Evolutionary conservation across 1,284 basidiomycete genomes (phyloP).

Genomic region (Cryptococcus floricola): DNA sequence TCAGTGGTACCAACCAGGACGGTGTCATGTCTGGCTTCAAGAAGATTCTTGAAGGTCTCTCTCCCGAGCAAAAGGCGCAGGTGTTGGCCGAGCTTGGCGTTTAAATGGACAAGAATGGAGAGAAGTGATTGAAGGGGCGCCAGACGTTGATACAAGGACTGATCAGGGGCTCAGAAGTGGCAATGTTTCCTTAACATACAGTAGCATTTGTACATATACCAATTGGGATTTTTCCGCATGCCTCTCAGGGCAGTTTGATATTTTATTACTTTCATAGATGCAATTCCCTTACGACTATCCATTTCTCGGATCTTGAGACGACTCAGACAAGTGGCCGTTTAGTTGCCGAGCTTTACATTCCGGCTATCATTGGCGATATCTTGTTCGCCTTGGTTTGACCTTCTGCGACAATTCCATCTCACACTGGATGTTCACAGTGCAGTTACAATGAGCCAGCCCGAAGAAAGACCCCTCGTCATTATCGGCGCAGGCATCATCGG

Average conservation of each 20-base stretch:
- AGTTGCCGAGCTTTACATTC: too few species aligned
- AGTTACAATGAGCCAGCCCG: too few species aligned
- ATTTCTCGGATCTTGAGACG: too few species aligned
- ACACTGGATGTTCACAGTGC: too few species aligned
- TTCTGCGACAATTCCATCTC: too few species aligned
- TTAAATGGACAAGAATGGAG: neutral
- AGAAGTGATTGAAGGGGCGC: neutral
- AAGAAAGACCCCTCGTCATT: too few species aligned
- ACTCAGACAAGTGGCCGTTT: too few species aligned
- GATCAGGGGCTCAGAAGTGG: neutral
- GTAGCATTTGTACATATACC: slow-evolving; percentile 9
- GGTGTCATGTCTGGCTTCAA: slow-evolving; percentile 44
- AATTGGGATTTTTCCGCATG: slow-evolving; percentile 7
- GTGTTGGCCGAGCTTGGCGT: slow-evolving; percentile 52
- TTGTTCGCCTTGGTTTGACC: too few species aligned
- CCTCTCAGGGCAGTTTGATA: neutral
- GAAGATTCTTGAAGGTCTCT: slow-evolving; percentile 57
- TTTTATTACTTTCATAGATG: neutral
- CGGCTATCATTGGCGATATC: too few species aligned
- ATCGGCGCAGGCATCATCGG: too few species aligned
- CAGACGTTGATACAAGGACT: neutral
- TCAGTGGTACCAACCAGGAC: slow-evolving; percentile 37
- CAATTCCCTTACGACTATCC: too few species aligned
- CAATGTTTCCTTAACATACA: neutral
- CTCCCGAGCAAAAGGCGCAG: slow-evolving; percentile 64